Conservation (phyloP, 202 grass and related monocot genomes). For the Cymbopogon flexuosus region DNA sequence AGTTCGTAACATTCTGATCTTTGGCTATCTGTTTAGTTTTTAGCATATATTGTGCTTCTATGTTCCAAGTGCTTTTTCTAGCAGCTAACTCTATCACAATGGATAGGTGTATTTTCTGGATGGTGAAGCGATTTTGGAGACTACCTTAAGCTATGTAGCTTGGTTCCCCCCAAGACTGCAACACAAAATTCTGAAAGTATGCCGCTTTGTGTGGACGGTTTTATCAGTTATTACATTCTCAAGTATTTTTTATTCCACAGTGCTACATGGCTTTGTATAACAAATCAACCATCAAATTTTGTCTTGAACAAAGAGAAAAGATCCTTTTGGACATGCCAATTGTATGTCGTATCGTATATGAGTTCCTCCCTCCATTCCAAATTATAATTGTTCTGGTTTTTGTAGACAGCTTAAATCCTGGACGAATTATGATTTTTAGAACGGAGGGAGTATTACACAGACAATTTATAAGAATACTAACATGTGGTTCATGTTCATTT, state of each 20-base stretch:
- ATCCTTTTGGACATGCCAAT: neutral
- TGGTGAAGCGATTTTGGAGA: constrained; percentile 80
- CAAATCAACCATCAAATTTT: constrained; percentile 1
- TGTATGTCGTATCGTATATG: neutral
- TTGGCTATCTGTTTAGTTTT: neutral
- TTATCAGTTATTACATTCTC: constrained; percentile 46
- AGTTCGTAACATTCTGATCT: neutral
- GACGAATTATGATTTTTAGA: neutral
- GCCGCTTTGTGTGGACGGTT: constrained; percentile 51
- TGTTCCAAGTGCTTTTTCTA: constrained; percentile 9
- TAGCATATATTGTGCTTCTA: neutral
- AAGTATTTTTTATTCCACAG: constrained; percentile 27
- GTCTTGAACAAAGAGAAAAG: neutral
- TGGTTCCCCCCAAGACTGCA: constrained; percentile 51
- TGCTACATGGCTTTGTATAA: constrained; percentile 27
- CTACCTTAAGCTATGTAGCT: constrained; percentile 47
- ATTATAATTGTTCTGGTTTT: neutral
- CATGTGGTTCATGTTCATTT: neutral
- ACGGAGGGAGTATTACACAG: neutral
- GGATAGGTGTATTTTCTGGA: constrained; percentile 79
- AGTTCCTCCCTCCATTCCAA: neutral
- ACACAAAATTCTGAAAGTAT: constrained; percentile 40
- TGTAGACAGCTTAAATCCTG: neutral
- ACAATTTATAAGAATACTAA: neutral
- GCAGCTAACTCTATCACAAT: constrained; percentile 17